Conservation (phyloP, 441 rosid species). For the Geranium incanum region DNA sequence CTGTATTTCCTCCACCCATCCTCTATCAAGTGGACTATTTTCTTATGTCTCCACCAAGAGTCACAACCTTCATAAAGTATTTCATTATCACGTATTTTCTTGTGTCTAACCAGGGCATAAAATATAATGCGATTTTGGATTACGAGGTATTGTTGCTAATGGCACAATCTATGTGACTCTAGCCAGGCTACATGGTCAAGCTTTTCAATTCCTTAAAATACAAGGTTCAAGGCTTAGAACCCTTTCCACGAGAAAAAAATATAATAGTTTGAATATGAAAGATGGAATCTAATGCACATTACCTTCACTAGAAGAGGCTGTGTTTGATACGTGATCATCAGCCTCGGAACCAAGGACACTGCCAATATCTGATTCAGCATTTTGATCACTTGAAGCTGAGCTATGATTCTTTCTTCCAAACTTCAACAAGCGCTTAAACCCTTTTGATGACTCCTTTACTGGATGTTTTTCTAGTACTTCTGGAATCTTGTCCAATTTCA, state of each 20-base stretch:
- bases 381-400: constrained; percentile 41
- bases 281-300: constrained; percentile 24
- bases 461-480: constrained; percentile 55
- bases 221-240: not conserved
- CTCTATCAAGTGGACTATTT: not conserved
- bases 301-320: constrained; percentile 62
- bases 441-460: constrained; percentile 66
- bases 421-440: constrained; percentile 68
- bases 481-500: constrained; percentile 52
- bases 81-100: not conserved
- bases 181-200: not conserved
- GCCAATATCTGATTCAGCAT: constrained; percentile 35
- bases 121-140: not conserved
- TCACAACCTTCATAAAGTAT: not conserved
- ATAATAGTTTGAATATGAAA: constrained; percentile 1
- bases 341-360: constrained; percentile 41
- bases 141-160: not conserved
- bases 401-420: constrained; percentile 70
- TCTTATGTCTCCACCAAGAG: not conserved
- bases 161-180: not conserved
- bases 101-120: not conserved
- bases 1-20: not conserved
- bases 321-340: constrained; percentile 37
- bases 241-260: not conserved
- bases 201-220: not conserved